Evolutionary conservation across 2,329 filamentous ascomycete species (phyloP).

Genomic region (Microdochium trichocladiopsis): DNA sequence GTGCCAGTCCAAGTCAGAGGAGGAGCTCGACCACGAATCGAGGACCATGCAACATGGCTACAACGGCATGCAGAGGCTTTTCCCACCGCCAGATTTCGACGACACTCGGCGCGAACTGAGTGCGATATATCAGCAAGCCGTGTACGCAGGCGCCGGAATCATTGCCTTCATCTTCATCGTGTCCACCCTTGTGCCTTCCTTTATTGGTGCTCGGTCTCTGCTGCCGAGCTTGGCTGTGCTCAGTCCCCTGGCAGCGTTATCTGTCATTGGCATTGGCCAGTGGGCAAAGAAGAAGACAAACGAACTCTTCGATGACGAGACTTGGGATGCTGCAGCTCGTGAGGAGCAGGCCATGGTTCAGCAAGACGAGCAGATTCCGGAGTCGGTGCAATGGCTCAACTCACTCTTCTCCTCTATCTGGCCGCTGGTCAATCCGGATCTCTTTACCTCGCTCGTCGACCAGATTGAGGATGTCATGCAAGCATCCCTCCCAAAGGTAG

Average conservation of each 20-base stretch:
- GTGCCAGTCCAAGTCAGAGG: conserved; percentile 29
- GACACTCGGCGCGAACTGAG: conserved; percentile 25
- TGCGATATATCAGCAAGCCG: conserved; percentile 21
- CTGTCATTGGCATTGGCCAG: conserved; percentile 39
- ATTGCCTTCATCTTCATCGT: conserved; percentile 19
- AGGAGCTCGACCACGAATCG: conserved; percentile 28
- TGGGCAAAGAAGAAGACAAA: conserved; percentile 57
- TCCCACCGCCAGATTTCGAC: conserved; percentile 41
- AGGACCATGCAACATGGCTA: conserved; percentile 26
- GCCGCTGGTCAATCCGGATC: conserved; percentile 69
- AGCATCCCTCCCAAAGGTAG: conserved; percentile 59
- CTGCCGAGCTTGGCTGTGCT: conserved; percentile 16
- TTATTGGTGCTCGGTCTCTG: conserved; percentile 3
- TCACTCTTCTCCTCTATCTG: conserved; percentile 60
- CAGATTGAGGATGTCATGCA: conserved; percentile 77
- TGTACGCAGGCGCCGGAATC: conserved; percentile 27
- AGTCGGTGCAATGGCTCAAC: conserved; percentile 67
- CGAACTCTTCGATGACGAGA: conserved; percentile 59
- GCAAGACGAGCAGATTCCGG: conserved; percentile 43
- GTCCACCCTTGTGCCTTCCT: conserved; percentile 10
- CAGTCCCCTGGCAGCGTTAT: conserved; percentile 15
- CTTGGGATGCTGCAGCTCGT: conserved; percentile 58
- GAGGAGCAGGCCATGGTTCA: conserved; percentile 38
- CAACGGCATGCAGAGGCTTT: conserved; percentile 33
- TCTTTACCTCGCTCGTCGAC: conserved; percentile 62